Base-by-base conservation (phyloP, 441 rosid genomes). In the Populus hybrid region DNA sequence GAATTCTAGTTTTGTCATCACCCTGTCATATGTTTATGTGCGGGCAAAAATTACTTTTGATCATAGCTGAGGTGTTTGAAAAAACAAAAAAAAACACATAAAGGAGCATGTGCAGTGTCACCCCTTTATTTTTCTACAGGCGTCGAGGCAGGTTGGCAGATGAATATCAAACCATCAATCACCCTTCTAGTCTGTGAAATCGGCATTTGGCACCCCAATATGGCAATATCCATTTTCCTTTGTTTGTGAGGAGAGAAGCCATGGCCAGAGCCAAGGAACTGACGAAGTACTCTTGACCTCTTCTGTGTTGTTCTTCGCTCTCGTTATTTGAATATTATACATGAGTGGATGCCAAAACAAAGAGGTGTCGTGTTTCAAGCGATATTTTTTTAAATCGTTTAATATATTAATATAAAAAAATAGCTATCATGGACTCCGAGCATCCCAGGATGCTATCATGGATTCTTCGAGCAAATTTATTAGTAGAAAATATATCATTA, bases 1-100 rank as follows among this genome's bases (percentile, higher is more conserved):
- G 11, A 10, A 18, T n/a, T 57, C 8, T 18, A 20, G 9, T 57
- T 20, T 20, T 57, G n/a, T 57, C 63, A 6, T 57, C 23, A 57
- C 23, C 63, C 63, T 57, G 21, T 57, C 63, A 57, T 57, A 3
- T 12, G 63, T 20, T 8, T 8, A 57, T 57, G 63, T n/a, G 63
- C 23, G 10, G 23, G 10, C 70, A 34, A 18, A 34, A 7, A 72
- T 0, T 72, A 35, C 78, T 40, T 81, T 80, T 38, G 76, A 77
- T 40, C 50, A 40, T 77, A 21, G 3, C 18, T 34, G 23, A 50
- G 67, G 21, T n/a, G 23, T 20, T 57, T n/a, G 10, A 18, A 20
- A 20, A 20, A 57, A 0, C 3, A 10, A 40, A 40, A 40, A 10
- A 40, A 3, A 40, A 40, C 0, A 10, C 42, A 38, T 10, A 40